Evolutionary conservation across 2,329 filamentous ascomycete species (phyloP), one percentile per base, ranked within the genome.

Genomic region (Colletotrichum sp.): DNA sequence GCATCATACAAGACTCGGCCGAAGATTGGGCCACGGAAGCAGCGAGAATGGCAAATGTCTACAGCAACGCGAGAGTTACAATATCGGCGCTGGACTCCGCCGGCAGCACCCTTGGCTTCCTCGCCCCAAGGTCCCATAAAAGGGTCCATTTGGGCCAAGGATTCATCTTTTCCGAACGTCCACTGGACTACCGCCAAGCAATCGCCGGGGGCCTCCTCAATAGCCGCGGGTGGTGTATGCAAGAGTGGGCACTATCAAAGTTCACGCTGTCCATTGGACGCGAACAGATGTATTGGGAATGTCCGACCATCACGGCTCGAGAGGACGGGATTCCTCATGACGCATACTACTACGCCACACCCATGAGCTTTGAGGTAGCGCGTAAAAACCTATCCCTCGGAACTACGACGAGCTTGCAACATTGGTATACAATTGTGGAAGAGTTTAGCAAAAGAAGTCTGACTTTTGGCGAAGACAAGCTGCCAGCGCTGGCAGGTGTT

Each of bases 1-100:
- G 83, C 48, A 83, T 84, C 10, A 43, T 83, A n/a, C 83, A 84
- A 36, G 79, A 79, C 34, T 71, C 69, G 5, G 21, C 39, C 1
- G 71, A 48, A 4, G 79, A 80, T 71, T 80, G 79, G 77, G 36
- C 57, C 14, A 30, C n/a, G 1, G 77, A 80, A 67, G 74, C 76
- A 3, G 60, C 73, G 1, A 68, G 68, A 26, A 80, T 79, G 79
- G 76, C 74, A 7, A 64, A 32, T 12, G 68, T 78, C 21, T 79
- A 77, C 36, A 68, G 52, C 52, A 77, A 78, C 6, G 77, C 79
- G 7, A 52, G 72, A n/a, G 63, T 80, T 9, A 74, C 78, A 1
- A 52, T 80, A 4, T 71, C 71, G 3, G 71, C 71, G 3, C 4
- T 59, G 2, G 48, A 43, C 24, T 64, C 71, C 1, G 1, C n/a